These are phyloP conservation scores for Friedmanniomyces endolithicus DNA, from an alignment of 495 filamentous ascomycete species.

Conservation along the genomic window DNA sequence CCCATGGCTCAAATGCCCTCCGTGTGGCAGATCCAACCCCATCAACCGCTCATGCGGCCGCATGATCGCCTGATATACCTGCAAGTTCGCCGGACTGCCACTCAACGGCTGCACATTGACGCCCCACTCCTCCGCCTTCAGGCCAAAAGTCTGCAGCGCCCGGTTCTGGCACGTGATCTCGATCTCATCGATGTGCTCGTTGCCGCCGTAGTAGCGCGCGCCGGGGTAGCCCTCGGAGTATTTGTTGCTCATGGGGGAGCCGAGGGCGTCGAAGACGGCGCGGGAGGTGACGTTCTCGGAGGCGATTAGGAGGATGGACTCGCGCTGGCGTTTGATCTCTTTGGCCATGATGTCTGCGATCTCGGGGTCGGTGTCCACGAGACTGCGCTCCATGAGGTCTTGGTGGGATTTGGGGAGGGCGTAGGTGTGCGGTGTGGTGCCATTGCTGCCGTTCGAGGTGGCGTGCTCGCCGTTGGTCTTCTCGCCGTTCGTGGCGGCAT, in stretches of 20 bases:
- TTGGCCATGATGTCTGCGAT: conserved; percentile 90
- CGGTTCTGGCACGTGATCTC: conserved; percentile 93
- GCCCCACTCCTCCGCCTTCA: conserved; percentile 84
- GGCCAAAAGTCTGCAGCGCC: conserved; percentile 81
- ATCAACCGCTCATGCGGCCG: conserved; percentile 89
- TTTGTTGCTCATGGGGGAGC: conserved; percentile 93
- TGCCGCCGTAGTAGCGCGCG: conserved; percentile 97
- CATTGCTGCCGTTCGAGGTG: conserved; percentile 5
- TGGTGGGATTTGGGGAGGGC: conserved; percentile 80
- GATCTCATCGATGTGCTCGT: conserved; percentile 94
- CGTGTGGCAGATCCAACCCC: conserved; percentile 95
- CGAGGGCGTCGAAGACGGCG: conserved; percentile 78
- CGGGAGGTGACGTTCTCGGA: conserved; percentile 85
- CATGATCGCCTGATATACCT: conserved; percentile 99
- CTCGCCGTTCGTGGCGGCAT: background rate
- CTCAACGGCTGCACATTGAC: conserved; percentile 96
- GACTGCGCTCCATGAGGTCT: conserved; percentile 79
- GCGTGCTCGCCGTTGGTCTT: conserved; percentile 7
- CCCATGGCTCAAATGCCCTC: conserved; percentile 94
- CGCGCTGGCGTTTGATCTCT: conserved; percentile 93
- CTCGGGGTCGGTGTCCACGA: conserved; percentile 78
- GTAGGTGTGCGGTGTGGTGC: conserved; percentile 41
- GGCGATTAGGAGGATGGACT: conserved; percentile 96
- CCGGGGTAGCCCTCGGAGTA: conserved; percentile 99
- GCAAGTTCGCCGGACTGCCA: conserved; percentile 88